Percentiles rank a stretch among this genome's conserved stretches.
Conservation (phyloP, 306 rosid genomes). For the Begonia loranthoides region DNA sequence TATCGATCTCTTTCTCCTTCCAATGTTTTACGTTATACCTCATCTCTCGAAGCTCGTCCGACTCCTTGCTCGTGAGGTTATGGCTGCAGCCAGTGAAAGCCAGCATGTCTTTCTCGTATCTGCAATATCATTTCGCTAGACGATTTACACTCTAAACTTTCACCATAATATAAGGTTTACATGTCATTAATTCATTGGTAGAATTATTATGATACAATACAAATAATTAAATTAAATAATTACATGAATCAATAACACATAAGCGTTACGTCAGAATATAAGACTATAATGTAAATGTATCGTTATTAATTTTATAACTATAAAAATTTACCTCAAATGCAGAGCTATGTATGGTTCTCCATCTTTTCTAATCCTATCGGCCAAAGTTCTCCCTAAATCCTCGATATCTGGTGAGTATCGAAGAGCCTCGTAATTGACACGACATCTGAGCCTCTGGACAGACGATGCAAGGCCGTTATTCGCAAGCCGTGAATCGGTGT, state of each 20-base stretch:
- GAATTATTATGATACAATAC: not conserved
- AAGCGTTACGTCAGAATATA: too few species aligned
- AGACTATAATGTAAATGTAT: too few species aligned
- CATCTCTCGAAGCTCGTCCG: conserved; percentile 65
- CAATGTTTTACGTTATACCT: conserved; percentile 82
- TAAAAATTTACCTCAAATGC: conserved; percentile 57
- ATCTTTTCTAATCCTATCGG: conserved; percentile 51
- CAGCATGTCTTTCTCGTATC: conserved; percentile 98
- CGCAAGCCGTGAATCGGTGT: conserved; percentile 80
- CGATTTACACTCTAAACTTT: too few species aligned
- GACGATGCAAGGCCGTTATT: conserved; percentile 78
- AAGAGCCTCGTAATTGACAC: conserved; percentile 78
- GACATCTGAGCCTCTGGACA: conserved; percentile 80
- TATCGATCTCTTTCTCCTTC: conserved; percentile 94
- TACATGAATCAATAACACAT: too few species aligned
- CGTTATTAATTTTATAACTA: not conserved
- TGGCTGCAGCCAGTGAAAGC: conserved; percentile 96
- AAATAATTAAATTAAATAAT: too few species aligned
- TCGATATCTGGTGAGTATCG: conserved; percentile 64
- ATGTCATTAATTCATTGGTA: not conserved
- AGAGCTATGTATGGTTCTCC: conserved; percentile 75
- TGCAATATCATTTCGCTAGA: conserved; percentile 9
- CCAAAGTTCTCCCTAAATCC: conserved; percentile 62
- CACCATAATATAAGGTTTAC: too few species aligned
- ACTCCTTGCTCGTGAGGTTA: conserved; percentile 69